Evolutionary conservation across 768 basidiomycete genomes (phyloP).

Genomic region (Lactarius quietus): DNA sequence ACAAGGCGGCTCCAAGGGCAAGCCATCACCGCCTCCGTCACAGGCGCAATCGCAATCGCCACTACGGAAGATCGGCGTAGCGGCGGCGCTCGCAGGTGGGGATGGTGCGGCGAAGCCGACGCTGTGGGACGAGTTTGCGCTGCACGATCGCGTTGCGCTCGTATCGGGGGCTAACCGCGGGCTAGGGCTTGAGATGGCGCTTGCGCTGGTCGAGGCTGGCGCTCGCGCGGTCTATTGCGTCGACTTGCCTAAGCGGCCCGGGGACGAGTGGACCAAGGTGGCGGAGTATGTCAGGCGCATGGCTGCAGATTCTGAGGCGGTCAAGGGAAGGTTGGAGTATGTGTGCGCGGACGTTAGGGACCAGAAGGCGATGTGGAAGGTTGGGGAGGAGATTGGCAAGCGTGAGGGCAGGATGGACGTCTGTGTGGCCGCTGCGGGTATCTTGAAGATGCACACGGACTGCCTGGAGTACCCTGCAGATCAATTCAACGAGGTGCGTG

Average conservation of each 20-base stretch:
- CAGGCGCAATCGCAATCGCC: constrained; percentile 41
- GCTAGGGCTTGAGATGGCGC: constrained; percentile 80
- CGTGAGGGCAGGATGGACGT: constrained; percentile 69
- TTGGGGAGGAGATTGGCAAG: constrained; percentile 56
- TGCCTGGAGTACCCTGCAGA: constrained; percentile 64
- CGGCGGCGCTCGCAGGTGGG: constrained; percentile 48
- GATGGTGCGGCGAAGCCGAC: constrained; percentile 41
- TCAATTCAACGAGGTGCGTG: constrained; percentile 57
- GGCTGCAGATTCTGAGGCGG: neutral
- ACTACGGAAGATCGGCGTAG: constrained; percentile 59
- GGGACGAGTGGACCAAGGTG: constrained; percentile 54
- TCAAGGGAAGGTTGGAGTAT: constrained; percentile 48
- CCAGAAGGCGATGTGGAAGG: constrained; percentile 56
- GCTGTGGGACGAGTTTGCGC: constrained; percentile 57
- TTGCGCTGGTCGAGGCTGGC: constrained; percentile 69
- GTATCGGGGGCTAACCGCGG: constrained; percentile 45
- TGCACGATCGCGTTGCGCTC: constrained; percentile 50
- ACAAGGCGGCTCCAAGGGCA: neutral
- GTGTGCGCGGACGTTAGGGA: constrained; percentile 60
- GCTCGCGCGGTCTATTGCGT: constrained; percentile 67
- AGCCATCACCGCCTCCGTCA: no score
- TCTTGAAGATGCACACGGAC: constrained; percentile 54
- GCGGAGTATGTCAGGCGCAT: constrained; percentile 45
- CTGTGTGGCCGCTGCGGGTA: constrained; percentile 75
- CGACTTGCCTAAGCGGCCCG: constrained; percentile 55